Base-by-base conservation (phyloP, 164 flowering plant genomes). In the Magnolia kwangsiensis region DNA sequence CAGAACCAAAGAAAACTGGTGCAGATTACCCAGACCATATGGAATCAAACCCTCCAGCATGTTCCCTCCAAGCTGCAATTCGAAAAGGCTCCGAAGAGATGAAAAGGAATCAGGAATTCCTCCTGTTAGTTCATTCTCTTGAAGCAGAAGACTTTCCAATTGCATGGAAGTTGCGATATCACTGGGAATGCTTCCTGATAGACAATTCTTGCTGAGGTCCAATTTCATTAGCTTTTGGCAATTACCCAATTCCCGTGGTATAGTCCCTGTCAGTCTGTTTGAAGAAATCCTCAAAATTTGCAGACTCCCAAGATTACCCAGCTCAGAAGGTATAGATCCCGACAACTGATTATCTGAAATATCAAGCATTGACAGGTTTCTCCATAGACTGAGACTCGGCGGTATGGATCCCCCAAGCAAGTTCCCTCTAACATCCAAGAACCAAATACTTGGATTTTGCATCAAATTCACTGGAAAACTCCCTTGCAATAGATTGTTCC, bases 21-120 rank as follows among this genome's bases (percentile, higher is more conserved):
- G 75, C 7, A 82, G 72, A 9, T 70, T 69, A 7, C 83, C 79
- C 24, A 84, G 74, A 29, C 83, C 76, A 51, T 72, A n/a, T 7
- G 86, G 86, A 23, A 82, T 80, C 69, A 77, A 67, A 11, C 84
- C 86, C 37, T 72, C 70, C 8, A 84, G 74, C 67, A 45, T 76
- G 77, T 84, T 84, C 76, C 61, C 21, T 45, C 83, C 86, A 65
- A 84, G 78, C 71, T 84, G 80, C 78, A 84, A 67, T 21, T 82
- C 82, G 61, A 49, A 27, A 75, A 81, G 77, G 21, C 58, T 74
- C 71, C 80, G 76, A 1, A 74, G 20, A 18, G 80, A 67, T 19
- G 83, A 63, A 50, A 82, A 78, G 4, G 80, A 63, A 49, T 82
- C 75, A 4, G 86, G 84, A 58, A 82, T 72, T 11, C 24, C n/a